Evolutionary conservation across 2,329 filamentous ascomycete species (phyloP), one percentile per base, ranked within the genome.

Genomic region (Capronia coronata): DNA sequence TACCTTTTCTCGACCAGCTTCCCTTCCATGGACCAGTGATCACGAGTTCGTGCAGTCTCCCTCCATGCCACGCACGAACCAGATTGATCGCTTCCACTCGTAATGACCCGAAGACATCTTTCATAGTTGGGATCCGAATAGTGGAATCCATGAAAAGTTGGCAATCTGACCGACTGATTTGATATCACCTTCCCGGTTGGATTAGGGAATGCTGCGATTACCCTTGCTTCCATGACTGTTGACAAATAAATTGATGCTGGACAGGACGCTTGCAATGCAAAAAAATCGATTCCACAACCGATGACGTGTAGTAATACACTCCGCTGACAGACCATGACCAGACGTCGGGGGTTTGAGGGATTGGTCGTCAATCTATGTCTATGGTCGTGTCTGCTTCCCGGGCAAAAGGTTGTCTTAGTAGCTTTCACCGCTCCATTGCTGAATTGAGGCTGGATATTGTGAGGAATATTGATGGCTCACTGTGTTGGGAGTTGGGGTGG

Each of bases 401-500:
- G 43, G 29, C n/a, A 44, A 45, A 10, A 19, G 18, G 22, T 11
- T 11, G 16, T 23, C 38, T 55, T 30, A 52, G 30, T 52, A 55
- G 30, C 49, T 25, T 49, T 55, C 49, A 14, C 43, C 27, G 38
- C n/a, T 48, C 54, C 54, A 54, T 48, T 46, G 46, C 16, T 52
- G 48, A 14, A 40, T 40, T 8, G 51, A 40, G 10, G 45, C 30
- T 21, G 48, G 16, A 35, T 50, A 57, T 42, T 57, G 52, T 43
- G 48, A 21, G 10, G 16, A 14, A 37, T 51, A 57, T 48, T 57
- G 52, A 27, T 53, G 52, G 19, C 23, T 35, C n/a, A 48, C 34
- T 32, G 49, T 37, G 42, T 38, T 50, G 10, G 57, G 54, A n/a
- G 53, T 59, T 3, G 59, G 58, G 10, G 59, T 61, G 11, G 54